Evolutionary conservation across 2,329 filamentous ascomycete genomes (phyloP).

Genomic region (Neophaeococcomyces mojaviensis): DNA sequence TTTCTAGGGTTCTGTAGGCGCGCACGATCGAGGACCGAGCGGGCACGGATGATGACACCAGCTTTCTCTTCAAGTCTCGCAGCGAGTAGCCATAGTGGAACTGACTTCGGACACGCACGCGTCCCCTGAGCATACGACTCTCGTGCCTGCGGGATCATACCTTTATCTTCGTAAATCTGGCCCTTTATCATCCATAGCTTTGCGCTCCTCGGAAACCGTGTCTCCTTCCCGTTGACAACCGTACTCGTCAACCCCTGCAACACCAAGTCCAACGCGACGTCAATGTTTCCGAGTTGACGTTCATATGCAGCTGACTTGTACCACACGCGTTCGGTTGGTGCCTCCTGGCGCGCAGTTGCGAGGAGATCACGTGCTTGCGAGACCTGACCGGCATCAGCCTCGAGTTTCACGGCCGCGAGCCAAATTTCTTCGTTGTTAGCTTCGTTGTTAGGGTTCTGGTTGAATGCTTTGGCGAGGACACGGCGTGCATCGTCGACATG

Average conservation of each 20-base stretch:
- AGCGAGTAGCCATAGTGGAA: slow-evolving; percentile 84
- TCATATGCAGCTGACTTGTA: slow-evolving; percentile 95
- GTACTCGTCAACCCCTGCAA: slow-evolving; percentile 55
- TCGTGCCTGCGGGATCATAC: slow-evolving; percentile 72
- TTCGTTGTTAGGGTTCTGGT: slow-evolving; percentile 92
- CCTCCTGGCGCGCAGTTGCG: slow-evolving; percentile 73
- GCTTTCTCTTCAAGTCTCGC: slow-evolving; percentile 78
- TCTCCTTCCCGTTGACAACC: slow-evolving; percentile 40
- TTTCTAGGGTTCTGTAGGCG: slow-evolving; percentile 80
- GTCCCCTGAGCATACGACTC: slow-evolving; percentile 86
- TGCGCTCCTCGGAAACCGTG: slow-evolving; percentile 73
- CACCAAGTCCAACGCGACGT: slow-evolving; percentile 77
- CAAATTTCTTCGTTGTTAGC: slow-evolving; percentile 97
- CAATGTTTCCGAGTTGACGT: slow-evolving; percentile 68
- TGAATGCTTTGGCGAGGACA: slow-evolving; percentile 83
- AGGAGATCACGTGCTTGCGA: slow-evolving; percentile 78
- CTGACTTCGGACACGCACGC: slow-evolving; percentile 73
- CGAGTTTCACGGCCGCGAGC: slow-evolving; percentile 90
- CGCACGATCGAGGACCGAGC: slow-evolving; percentile 86
- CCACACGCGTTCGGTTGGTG: slow-evolving; percentile 92
- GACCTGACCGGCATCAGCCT: slow-evolving; percentile 78
- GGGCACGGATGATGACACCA: slow-evolving; percentile 80
- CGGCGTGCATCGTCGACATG: slow-evolving; percentile 78
- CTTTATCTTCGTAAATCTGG: slow-evolving; percentile 84
- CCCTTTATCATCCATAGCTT: slow-evolving; percentile 99